A percentile compares a stretch with the other conserved stretches of the same genome.
Conservation (phyloP, 371 early-diverging fungal species). For the Amoeboaphelidium occidentale region DNA sequence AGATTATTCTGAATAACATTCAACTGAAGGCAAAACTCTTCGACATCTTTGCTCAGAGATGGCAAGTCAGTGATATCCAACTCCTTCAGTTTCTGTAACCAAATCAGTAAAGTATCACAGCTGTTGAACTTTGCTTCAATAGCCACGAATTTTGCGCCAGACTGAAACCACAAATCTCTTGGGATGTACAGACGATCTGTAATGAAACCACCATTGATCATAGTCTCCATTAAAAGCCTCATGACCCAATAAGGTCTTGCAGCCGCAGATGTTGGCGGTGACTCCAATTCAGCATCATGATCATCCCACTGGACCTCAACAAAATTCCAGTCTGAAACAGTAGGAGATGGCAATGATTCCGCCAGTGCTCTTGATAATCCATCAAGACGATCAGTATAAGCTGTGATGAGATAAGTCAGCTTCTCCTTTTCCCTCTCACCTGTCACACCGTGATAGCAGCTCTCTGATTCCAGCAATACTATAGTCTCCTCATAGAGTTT, state of each 20-base stretch:
- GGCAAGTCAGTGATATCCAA: constrained; percentile 13
- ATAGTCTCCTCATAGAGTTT: too few relatives aligned
- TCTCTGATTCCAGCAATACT: too few relatives aligned
- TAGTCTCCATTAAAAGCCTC: constrained; percentile 18
- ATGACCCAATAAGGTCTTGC: constrained; percentile 15
- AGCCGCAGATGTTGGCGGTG: too few relatives aligned
- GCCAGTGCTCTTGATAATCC: too few relatives aligned
- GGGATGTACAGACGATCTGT: constrained; percentile 28
- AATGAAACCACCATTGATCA: constrained; percentile 22
- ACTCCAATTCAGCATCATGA: too few relatives aligned
- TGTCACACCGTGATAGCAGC: too few relatives aligned
- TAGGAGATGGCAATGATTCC: too few relatives aligned
- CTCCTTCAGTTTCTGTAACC: constrained; percentile 13
- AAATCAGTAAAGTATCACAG: constrained; percentile 15
- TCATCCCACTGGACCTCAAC: too few relatives aligned
- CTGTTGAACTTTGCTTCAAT: constrained; percentile 26
- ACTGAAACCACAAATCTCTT: constrained; percentile 27
- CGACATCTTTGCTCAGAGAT: constrained; percentile 11
- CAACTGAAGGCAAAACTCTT: constrained; percentile 12
- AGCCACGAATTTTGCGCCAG: constrained; percentile 19
- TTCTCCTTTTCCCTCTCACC: too few relatives aligned
- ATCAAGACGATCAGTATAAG: too few relatives aligned
- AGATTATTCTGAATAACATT: constrained; percentile 13
- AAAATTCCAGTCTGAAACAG: too few relatives aligned
- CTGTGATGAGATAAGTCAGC: too few relatives aligned